Conservation (phyloP, 2,329 filamentous ascomycete genomes). For the Xylariaceae sp. region DNA sequence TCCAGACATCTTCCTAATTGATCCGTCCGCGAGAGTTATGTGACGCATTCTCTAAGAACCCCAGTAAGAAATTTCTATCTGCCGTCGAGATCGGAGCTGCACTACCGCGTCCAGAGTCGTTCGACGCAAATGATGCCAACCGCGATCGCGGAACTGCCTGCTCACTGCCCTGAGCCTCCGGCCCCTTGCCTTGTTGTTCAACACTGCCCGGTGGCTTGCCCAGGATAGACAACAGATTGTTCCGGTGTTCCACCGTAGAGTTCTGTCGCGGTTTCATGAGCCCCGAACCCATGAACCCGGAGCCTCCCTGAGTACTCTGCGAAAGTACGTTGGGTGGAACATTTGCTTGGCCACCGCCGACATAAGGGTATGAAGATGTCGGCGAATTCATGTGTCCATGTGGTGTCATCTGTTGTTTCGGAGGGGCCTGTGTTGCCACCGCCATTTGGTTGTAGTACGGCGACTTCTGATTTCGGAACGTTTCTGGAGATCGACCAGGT, state of each 20-base stretch:
- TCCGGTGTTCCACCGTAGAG: slow-evolving; percentile 40
- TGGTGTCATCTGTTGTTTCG: slow-evolving; percentile 16
- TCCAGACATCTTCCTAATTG: slow-evolving; percentile 6
- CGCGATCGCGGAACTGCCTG: slow-evolving; percentile 33
- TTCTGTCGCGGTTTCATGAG: slow-evolving; percentile 33
- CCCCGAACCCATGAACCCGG: slow-evolving; percentile 26
- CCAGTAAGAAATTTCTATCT: slow-evolving; percentile 72
- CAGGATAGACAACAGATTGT: slow-evolving; percentile 59
- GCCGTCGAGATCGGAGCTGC: slow-evolving; percentile 60
- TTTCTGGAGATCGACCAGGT: slow-evolving; percentile 17
- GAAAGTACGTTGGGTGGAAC: slow-evolving; percentile 22
- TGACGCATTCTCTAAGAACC: slow-evolving; percentile 61
- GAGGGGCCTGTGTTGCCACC: slow-evolving; percentile 16
- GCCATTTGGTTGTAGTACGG: slow-evolving; percentile 19
- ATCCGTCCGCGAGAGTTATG: slow-evolving; percentile 36
- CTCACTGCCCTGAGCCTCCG: slow-evolving; percentile 23
- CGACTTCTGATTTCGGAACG: slow-evolving; percentile 17
- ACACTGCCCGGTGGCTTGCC: slow-evolving; percentile 40
- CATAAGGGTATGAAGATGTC: slow-evolving; percentile 24
- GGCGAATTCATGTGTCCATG: slow-evolving; percentile 14
- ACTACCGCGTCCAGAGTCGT: slow-evolving; percentile 41
- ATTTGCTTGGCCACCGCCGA: too few species aligned
- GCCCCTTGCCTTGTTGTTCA: slow-evolving; percentile 27
- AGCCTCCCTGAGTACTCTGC: slow-evolving; percentile 26
- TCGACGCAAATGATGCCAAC: slow-evolving; percentile 43